Evolutionary conservation across 148 eudicot genomes (phyloP).

Genomic region (Talinum fruticosum): DNA sequence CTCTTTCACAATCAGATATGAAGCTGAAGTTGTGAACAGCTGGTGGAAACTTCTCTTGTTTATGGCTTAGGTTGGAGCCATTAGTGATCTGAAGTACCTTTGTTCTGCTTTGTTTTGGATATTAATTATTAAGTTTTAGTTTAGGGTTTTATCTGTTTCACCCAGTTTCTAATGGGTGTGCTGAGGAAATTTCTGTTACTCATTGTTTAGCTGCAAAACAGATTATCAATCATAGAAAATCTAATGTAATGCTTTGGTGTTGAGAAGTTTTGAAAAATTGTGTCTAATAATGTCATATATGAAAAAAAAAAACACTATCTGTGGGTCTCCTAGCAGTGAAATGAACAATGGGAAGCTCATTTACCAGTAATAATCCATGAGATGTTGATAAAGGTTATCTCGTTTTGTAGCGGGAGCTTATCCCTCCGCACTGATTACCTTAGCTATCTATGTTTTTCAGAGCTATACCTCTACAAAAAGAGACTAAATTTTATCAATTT

Average conservation of each 20-base stretch:
- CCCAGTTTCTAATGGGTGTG: background rate
- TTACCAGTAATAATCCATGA: too few species aligned
- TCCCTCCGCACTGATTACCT: too few species aligned
- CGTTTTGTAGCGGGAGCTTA: too few species aligned
- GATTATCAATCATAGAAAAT: too few species aligned
- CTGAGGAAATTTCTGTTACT: background rate
- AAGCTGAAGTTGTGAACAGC: conserved; percentile 44
- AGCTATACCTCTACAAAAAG: too few species aligned
- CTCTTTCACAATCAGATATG: conserved; percentile 40
- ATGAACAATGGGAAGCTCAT: background rate
- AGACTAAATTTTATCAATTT: too few species aligned
- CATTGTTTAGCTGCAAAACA: background rate
- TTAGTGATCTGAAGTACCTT: background rate
- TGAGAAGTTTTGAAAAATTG: background rate
- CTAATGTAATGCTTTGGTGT: background rate
- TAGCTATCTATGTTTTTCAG: too few species aligned
- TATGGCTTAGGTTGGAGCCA: background rate
- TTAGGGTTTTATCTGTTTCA: background rate
- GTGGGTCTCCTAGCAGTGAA: background rate
- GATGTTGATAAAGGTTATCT: too few species aligned
- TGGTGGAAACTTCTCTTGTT: background rate
- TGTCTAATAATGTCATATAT: too few species aligned
- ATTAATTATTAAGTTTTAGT: background rate
- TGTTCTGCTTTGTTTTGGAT: background rate
- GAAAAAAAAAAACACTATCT: too few species aligned